These are phyloP conservation scores for Curvularia eragrostidis DNA, from an alignment of 2,329 filamentous ascomycete genomes.

Conservation along the genomic window DNA sequence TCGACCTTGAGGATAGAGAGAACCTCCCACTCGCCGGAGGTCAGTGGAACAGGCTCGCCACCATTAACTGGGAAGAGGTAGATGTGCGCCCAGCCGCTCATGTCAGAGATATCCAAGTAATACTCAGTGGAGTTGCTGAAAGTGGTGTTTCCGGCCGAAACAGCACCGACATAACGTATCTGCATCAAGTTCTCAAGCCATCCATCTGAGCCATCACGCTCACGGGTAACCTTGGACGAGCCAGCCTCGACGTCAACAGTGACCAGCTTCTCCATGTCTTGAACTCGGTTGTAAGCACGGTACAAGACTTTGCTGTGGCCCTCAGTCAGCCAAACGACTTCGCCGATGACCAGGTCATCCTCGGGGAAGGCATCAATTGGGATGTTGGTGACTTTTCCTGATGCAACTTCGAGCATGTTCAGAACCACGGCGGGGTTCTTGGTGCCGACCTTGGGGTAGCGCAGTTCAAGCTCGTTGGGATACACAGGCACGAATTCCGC, in stretches of 20 bases:
- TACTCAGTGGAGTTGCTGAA: slow-evolving; percentile 55
- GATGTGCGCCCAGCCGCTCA: slow-evolving; percentile 69
- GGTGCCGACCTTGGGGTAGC: slow-evolving; percentile 73
- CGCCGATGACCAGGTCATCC: slow-evolving; percentile 70
- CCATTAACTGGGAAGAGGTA: slow-evolving; percentile 68
- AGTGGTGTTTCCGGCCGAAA: slow-evolving; percentile 39
- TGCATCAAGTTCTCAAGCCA: slow-evolving; percentile 68
- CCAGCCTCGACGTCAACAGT: slow-evolving; percentile 61
- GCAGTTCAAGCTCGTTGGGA: slow-evolving; percentile 66
- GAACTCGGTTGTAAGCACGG: slow-evolving; percentile 71
- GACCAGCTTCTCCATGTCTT: slow-evolving; percentile 69
- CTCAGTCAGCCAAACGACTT: slow-evolving; percentile 71
- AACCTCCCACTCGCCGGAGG: slow-evolving; percentile 71
- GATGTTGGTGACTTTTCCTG: slow-evolving; percentile 55
- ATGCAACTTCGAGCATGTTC: slow-evolving; percentile 63
- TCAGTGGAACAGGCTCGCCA: slow-evolving; percentile 64
- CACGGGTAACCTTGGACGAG: slow-evolving; percentile 58
- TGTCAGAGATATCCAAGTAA: slow-evolving; percentile 72
- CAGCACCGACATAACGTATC: slow-evolving; percentile 62
- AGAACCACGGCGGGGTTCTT: slow-evolving; percentile 71
- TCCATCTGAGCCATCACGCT: slow-evolving; percentile 65
- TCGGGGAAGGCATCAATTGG: slow-evolving; percentile 64
- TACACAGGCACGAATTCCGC: slow-evolving; percentile 64
- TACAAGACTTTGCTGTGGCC: slow-evolving; percentile 67
- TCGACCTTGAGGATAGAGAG: slow-evolving; percentile 66